Evolutionary conservation across 768 basidiomycete genomes (phyloP).

Genomic region (Coprinopsis marcescibilis): DNA sequence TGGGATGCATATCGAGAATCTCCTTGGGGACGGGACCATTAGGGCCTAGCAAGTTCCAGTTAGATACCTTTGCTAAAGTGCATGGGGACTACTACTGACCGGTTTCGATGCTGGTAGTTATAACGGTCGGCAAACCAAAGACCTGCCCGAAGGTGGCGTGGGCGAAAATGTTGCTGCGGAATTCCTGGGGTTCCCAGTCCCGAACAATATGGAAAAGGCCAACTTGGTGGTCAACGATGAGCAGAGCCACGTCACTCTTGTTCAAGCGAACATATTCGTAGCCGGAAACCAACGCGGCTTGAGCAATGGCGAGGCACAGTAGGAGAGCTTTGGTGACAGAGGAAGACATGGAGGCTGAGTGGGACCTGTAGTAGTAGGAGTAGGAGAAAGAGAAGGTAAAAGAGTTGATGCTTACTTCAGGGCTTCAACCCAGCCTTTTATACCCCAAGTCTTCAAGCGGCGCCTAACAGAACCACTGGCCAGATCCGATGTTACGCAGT

Average conservation of each 20-base stretch:
- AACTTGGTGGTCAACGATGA: constrained; percentile 45
- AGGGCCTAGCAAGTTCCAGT: constrained; percentile 28
- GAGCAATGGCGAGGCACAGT: too few species aligned
- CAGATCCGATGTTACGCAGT: too few species aligned
- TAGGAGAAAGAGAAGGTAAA: too few species aligned
- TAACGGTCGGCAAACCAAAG: constrained; percentile 39
- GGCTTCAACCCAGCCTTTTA: too few species aligned
- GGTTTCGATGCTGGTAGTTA: constrained; percentile 40
- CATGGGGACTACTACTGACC: constrained; percentile 22
- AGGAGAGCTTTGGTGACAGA: too few species aligned
- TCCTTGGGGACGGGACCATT: constrained; percentile 44
- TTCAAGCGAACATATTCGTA: constrained; percentile 29
- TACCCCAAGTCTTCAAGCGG: too few species aligned
- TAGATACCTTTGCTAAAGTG: not conserved
- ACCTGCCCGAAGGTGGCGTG: constrained; percentile 41
- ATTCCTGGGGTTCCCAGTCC: constrained; percentile 33
- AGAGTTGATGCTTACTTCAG: too few species aligned
- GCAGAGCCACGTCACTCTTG: constrained; percentile 37
- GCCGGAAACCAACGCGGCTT: too few species aligned
- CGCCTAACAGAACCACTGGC: too few species aligned
- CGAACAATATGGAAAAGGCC: constrained; percentile 42
- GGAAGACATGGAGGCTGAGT: too few species aligned
- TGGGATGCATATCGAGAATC: constrained; percentile 38
- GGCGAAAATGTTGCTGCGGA: constrained; percentile 40
- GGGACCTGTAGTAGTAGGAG: too few species aligned